phyloP scores from a whole-genome alignment of 345 rosid species.

The Salix koriyanagi region DNA sequence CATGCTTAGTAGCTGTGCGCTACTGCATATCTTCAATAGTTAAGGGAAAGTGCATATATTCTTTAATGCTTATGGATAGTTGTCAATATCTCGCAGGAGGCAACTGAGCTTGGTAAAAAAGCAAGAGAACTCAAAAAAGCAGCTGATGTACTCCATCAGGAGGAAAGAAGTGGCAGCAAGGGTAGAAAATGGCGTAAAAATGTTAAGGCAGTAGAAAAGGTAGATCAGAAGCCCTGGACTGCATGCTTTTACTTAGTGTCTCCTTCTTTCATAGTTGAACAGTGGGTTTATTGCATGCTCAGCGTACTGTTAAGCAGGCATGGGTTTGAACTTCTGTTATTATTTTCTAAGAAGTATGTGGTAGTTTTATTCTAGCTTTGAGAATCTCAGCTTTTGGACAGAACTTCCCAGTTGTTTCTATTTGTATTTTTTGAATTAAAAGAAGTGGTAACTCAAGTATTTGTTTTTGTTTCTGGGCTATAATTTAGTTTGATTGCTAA shows the following conservation, averaged over 20 bases:
- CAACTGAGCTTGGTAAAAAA: conserved; percentile 96
- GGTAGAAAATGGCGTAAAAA: conserved; percentile 97
- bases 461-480: neutral
- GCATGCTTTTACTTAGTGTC: neutral
- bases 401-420: neutral
- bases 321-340: neutral
- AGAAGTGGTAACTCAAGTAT: neutral
- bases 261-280: neutral
- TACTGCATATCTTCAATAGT: neutral
- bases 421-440: neutral
- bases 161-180: conserved; percentile 90
- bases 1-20: neutral
- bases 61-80: conserved; percentile 7
- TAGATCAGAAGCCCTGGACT: conserved; percentile 11
- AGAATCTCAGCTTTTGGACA: neutral
- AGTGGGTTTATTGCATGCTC: neutral
- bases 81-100: conserved; percentile 60
- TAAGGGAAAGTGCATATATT: neutral
- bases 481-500: neutral
- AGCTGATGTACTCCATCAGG: conserved; percentile 91
- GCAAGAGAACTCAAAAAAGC: conserved; percentile 94
- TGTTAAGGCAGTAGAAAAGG: conserved; percentile 94
- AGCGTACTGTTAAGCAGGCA: neutral
- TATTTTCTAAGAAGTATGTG: neutral
- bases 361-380: neutral